A percentile compares a stretch with the other conserved stretches of the same genome.
Conservation (phyloP, 1,139 yeast genomes). For the Sugiyamaella grinbergsii region DNA sequence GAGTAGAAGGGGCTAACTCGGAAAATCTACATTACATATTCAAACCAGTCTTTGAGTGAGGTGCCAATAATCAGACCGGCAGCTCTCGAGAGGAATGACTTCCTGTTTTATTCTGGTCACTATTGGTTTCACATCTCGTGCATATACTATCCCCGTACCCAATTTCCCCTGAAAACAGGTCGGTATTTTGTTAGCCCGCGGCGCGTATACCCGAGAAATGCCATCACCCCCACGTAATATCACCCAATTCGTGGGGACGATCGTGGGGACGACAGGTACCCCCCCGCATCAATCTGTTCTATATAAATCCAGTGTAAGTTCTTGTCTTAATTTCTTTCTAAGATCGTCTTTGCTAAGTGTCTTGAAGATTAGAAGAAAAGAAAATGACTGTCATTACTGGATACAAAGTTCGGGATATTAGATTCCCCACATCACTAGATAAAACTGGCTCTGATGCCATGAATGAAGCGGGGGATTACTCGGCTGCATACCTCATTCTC, state of each 20-base stretch:
- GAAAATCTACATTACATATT: no score
- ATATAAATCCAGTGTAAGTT: no score
- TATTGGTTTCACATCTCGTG: no score
- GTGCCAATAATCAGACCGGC: no score
- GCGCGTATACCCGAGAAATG: slow-evolving; percentile 10
- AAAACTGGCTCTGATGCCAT: slow-evolving; percentile 46
- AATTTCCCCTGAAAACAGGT: neutral
- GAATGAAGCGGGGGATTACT: slow-evolving; percentile 43
- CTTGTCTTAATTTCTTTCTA: neutral
- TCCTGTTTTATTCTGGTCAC: neutral
- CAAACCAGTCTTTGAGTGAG: no score
- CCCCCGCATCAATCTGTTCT: no score
- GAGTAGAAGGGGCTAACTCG: no score
- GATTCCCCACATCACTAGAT: slow-evolving; percentile 46
- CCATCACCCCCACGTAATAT: slow-evolving; percentile 11
- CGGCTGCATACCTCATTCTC: slow-evolving; percentile 40
- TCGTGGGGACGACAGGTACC: no score
- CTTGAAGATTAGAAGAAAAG: neutral
- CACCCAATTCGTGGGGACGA: neutral
- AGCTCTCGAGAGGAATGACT: neutral
- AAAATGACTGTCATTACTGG: slow-evolving; percentile 36
- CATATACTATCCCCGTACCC: neutral
- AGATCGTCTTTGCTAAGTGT: no score
- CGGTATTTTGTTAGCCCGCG: slow-evolving; percentile 1
- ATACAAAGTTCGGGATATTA: slow-evolving; percentile 40